Evolutionary conservation across 257 asterid genomes (phyloP).

Genomic region (Hygrophila difformis): DNA sequence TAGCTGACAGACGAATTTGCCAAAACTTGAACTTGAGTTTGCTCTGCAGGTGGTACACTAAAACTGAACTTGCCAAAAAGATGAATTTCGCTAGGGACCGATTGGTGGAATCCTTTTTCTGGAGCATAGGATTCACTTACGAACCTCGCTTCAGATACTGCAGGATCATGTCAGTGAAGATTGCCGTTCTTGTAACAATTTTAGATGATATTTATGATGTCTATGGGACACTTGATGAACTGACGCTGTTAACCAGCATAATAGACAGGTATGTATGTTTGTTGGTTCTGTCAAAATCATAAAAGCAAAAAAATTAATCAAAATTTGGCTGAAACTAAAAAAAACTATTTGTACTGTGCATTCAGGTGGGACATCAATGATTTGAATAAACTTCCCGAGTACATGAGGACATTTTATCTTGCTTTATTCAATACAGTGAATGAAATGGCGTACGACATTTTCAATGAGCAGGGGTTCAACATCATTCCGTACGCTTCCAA

Average conservation of each 20-base stretch:
- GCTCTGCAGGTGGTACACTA: slow-evolving; percentile 31
- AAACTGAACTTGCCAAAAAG: slow-evolving; percentile 21
- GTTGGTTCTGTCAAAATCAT: too few relatives aligned
- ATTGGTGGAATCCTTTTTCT: slow-evolving; percentile 32
- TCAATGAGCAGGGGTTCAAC: slow-evolving; percentile 38
- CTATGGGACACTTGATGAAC: slow-evolving; percentile 43
- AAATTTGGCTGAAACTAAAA: too few relatives aligned
- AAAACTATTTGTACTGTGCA: too few relatives aligned
- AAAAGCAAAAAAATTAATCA: too few relatives aligned
- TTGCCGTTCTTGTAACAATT: slow-evolving; percentile 17
- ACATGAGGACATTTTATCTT: slow-evolving; percentile 34
- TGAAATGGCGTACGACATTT: slow-evolving; percentile 30
- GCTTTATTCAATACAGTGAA: slow-evolving; percentile 37
- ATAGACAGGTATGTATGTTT: slow-evolving; percentile 26
- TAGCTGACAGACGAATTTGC: too few relatives aligned
- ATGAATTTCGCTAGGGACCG: slow-evolving; percentile 36
- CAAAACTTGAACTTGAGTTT: too few relatives aligned
- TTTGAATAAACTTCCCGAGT: slow-evolving; percentile 34
- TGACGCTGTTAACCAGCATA: slow-evolving; percentile 25
- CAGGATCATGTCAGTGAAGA: slow-evolving; percentile 23
- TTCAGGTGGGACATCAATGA: slow-evolving; percentile 38
- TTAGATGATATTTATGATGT: slow-evolving; percentile 42
- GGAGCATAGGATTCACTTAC: slow-evolving; percentile 27
- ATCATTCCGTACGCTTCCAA: slow-evolving; percentile 19
- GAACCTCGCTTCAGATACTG: slow-evolving; percentile 22